Evolutionary conservation across 495 filamentous ascomycete species (phyloP).

Genomic region (Talaromyces liani): DNA sequence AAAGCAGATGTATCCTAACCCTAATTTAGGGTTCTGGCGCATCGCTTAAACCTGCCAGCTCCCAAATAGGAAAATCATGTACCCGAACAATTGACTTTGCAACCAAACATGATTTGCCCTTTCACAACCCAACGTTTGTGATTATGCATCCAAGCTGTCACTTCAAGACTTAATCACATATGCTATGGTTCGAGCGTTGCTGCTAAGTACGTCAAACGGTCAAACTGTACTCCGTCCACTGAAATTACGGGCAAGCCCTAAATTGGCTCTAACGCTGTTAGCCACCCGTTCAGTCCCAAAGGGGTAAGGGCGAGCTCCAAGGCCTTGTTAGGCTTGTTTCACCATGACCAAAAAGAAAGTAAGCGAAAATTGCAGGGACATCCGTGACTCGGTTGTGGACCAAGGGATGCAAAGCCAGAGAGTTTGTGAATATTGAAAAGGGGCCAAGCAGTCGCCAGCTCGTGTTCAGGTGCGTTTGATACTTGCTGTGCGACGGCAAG

Average conservation of each 20-base stretch:
- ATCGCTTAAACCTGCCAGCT: not conserved
- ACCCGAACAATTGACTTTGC: not conserved
- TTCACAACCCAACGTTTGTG: not conserved
- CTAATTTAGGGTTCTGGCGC: not conserved
- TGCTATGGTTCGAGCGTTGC: not conserved
- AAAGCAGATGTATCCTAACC: no score
- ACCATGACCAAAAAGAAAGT: not conserved
- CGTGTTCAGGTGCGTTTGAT: not conserved
- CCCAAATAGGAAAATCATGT: not conserved
- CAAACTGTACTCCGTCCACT: not conserved
- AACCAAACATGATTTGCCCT: not conserved
- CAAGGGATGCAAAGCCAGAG: not conserved
- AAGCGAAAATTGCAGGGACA: slow-evolving; percentile 1
- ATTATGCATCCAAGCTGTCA: not conserved
- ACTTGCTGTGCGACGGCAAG: not conserved
- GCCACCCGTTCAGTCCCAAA: not conserved
- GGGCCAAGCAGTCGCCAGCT: not conserved
- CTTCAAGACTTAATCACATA: not conserved
- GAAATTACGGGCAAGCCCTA: not conserved
- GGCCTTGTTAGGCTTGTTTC: not conserved
- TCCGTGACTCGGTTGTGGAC: not conserved
- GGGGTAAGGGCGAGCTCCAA: not conserved
- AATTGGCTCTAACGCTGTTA: not conserved
- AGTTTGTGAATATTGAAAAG: not conserved
- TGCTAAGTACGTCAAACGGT: not conserved